Conservation (phyloP, 2,329 filamentous ascomycete species). For the Whalleya microplaca region DNA sequence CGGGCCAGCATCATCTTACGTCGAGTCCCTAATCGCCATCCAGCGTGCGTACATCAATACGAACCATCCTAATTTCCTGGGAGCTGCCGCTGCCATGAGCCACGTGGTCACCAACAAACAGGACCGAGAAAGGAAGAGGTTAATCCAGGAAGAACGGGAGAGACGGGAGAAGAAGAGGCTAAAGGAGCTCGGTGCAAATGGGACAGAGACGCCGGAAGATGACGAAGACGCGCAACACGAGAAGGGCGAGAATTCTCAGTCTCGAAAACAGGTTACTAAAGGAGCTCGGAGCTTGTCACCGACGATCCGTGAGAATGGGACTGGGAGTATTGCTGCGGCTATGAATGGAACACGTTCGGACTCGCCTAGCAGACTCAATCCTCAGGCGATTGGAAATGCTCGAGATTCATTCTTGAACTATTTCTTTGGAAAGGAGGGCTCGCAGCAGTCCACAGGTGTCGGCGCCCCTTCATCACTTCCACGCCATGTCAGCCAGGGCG, state of each 20-base stretch:
- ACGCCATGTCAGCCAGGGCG: constrained; percentile 77
- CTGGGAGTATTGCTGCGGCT: constrained; percentile 62
- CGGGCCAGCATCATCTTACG: constrained; percentile 86
- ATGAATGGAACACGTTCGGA: constrained; percentile 67
- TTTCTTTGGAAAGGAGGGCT: constrained; percentile 95
- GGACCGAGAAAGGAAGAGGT: constrained; percentile 83
- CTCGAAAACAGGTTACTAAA: constrained; percentile 65
- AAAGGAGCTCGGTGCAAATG: constrained; percentile 84
- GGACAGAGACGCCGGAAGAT: constrained; percentile 69
- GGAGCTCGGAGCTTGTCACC: constrained; percentile 81
- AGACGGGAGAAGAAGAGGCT: constrained; percentile 80
- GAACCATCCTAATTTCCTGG: constrained; percentile 97
- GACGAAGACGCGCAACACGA: constrained; percentile 61
- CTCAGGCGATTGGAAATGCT: constrained; percentile 63
- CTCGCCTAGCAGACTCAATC: constrained; percentile 66
- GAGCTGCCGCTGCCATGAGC: constrained; percentile 95
- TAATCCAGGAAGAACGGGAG: constrained; percentile 81
- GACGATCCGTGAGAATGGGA: constrained; percentile 70
- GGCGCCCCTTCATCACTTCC: constrained; percentile 44
- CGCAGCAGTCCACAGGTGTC: constrained; percentile 50
- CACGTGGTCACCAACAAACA: constrained; percentile 94
- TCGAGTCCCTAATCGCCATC: constrained; percentile 95
- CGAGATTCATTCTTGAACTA: constrained; percentile 96
- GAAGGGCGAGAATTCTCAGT: constrained; percentile 59
- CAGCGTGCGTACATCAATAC: constrained; percentile 99